A percentile compares a stretch with the other conserved stretches of the same genome.
phyloP scores from a whole-genome alignment of 2,329 filamentous ascomycete genomes.

The Metarhizium humberi region DNA sequence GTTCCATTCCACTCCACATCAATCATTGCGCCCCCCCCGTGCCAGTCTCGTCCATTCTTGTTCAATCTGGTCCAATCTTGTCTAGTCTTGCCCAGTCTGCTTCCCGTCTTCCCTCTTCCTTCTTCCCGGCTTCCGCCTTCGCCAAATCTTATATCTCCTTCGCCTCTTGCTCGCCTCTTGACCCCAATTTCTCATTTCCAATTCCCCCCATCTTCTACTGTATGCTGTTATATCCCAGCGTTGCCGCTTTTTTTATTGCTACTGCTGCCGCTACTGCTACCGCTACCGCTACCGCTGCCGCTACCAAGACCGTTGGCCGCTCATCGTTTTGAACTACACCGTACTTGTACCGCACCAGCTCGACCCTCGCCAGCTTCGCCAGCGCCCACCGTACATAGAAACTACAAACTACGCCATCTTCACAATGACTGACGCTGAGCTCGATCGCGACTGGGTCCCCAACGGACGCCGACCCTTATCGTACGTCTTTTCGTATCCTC shows the following conservation, averaged over 20 bases:
- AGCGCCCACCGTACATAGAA: neutral
- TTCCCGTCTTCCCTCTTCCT: neutral
- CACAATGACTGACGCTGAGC: conserved; percentile 53
- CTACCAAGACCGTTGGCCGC: neutral
- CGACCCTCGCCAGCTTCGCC: too few relatives aligned
- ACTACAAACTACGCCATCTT: conserved; percentile 7
- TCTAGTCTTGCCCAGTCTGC: neutral
- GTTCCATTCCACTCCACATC: too few relatives aligned
- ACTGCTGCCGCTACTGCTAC: neutral
- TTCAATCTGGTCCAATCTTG: too few relatives aligned
- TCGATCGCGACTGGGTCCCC: conserved; percentile 73
- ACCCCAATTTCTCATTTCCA: neutral
- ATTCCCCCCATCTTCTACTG: neutral
- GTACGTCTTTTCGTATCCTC: conserved; percentile 41
- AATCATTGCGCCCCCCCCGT: too few relatives aligned
- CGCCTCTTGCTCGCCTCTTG: conserved; percentile 1
- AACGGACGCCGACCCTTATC: conserved; percentile 72
- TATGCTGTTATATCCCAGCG: neutral
- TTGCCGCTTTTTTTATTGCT: neutral
- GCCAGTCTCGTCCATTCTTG: too few relatives aligned
- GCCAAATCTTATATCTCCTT: conserved; percentile 4
- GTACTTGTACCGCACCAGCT: neutral
- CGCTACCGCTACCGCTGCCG: neutral
- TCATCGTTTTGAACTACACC: neutral
- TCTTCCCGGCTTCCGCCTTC: conserved; percentile 4